phyloP scores from a whole-genome alignment of 306 rosid species.

The Mucuna pruriens region DNA sequence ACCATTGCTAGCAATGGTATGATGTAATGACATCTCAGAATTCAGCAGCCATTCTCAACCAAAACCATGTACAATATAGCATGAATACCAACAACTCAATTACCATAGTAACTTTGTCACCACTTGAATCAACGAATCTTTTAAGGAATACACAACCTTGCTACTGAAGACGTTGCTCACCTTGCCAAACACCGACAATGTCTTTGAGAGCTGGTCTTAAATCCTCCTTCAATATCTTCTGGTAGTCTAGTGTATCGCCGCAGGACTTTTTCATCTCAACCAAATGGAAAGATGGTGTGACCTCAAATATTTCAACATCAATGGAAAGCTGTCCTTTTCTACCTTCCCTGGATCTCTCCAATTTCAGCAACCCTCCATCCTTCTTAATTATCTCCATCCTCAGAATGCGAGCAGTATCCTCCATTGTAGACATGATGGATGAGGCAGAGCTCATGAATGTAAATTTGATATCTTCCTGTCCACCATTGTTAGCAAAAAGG shows the following conservation, averaged over 20 bases:
- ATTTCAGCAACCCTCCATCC: constrained; percentile 44
- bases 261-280: constrained; percentile 49
- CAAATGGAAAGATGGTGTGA: constrained; percentile 49
- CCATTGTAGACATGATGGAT: constrained; percentile 40
- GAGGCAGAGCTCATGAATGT: constrained; percentile 47
- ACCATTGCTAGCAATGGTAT: background rate
- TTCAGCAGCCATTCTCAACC: background rate
- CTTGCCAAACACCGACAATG: constrained; percentile 50
- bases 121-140: constrained; percentile 27
- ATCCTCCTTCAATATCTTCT: constrained; percentile 46
- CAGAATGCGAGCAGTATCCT: constrained; percentile 35
- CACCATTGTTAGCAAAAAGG: constrained; percentile 34
- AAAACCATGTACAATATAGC: background rate
- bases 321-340: constrained; percentile 35
- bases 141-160: background rate
- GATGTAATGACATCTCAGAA: background rate
- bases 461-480: constrained; percentile 39
- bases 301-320: constrained; percentile 50
- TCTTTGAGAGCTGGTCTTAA: constrained; percentile 51
- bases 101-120: constrained; percentile 7
- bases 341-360: constrained; percentile 41
- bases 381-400: constrained; percentile 40
- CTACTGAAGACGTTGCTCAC: constrained; percentile 34
- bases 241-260: constrained; percentile 50
- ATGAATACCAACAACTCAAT: constrained; percentile 26